Evolutionary conservation across 306 rosid species (phyloP).

Genomic region (Hylodesmum podocarpum): DNA sequence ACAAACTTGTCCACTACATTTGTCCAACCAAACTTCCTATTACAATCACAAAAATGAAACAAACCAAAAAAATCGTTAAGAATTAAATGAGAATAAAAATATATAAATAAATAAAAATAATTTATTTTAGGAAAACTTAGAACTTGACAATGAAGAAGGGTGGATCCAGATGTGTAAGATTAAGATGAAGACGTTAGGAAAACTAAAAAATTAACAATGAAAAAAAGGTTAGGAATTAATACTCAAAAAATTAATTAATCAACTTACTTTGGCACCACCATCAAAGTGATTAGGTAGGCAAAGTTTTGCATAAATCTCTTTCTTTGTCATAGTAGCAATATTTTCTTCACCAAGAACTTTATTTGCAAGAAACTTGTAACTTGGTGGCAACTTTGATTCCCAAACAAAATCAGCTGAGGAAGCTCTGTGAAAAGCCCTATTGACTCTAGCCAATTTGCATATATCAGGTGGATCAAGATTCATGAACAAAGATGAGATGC

Average conservation of each 20-base stretch:
- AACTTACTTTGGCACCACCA: constrained; percentile 54
- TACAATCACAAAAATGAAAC: neutral
- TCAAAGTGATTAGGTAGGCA: constrained; percentile 63
- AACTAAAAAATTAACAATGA: too few relatives aligned
- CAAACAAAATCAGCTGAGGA: constrained; percentile 74
- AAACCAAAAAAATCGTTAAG: neutral
- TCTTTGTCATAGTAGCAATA: constrained; percentile 41
- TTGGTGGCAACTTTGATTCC: constrained; percentile 76
- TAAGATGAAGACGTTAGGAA: too few relatives aligned
- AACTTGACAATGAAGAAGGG: neutral
- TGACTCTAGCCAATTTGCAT: constrained; percentile 64
- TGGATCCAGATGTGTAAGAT: neutral
- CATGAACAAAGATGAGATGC: constrained; percentile 58
- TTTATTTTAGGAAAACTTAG: neutral
- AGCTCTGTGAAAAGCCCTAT: constrained; percentile 59
- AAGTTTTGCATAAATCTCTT: constrained; percentile 54
- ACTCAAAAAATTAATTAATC: neutral
- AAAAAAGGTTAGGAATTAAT: too few relatives aligned
- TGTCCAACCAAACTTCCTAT: constrained; percentile 83
- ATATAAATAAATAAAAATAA: too few relatives aligned
- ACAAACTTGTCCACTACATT: constrained; percentile 61
- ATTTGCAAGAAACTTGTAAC: constrained; percentile 50
- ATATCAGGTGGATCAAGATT: constrained; percentile 78
- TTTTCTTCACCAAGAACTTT: constrained; percentile 35
- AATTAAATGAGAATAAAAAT: neutral